phyloP scores from a whole-genome alignment of 2,329 filamentous ascomycete species.

The Paramyrothecium roridum region DNA sequence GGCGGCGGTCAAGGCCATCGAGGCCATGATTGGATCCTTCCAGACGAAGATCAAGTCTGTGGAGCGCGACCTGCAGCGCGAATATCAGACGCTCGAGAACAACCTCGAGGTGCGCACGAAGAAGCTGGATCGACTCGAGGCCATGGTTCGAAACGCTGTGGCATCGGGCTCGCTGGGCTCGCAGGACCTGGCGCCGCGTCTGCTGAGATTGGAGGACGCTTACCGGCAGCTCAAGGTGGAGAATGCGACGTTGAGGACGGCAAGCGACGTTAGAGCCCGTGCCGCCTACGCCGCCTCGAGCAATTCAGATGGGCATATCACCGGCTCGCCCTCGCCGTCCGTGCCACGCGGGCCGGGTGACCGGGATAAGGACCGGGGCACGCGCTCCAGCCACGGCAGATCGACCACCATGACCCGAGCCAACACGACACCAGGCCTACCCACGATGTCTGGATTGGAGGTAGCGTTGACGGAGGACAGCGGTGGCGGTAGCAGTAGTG shows the following conservation, averaged over 20 bases:
- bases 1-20: conserved; percentile 81
- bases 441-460: conserved; percentile 22
- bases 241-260: conserved; percentile 65
- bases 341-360: conserved; percentile 50
- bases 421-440: conserved; percentile 21
- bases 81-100: conserved; percentile 83
- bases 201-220: conserved; percentile 55
- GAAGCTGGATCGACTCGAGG: conserved; percentile 84
- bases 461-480: conserved; percentile 21
- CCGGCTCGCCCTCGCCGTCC: conserved; percentile 48
- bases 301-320: conserved; percentile 30
- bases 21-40: conserved; percentile 75
- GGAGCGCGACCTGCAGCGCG: conserved; percentile 87
- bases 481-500: conserved; percentile 15
- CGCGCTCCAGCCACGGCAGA: conserved; percentile 23
- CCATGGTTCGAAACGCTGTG: conserved; percentile 66
- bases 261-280: conserved; percentile 55
- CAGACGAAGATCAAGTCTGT: conserved; percentile 75
- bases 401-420: conserved; percentile 27
- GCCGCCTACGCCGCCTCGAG: conserved; percentile 39
- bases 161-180: conserved; percentile 44
- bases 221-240: conserved; percentile 64
- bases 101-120: conserved; percentile 77
- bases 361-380: conserved; percentile 39
- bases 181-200: conserved; percentile 41